Conservation (phyloP, 176 grass and related monocot genomes). For the Carex myosuroides region DNA sequence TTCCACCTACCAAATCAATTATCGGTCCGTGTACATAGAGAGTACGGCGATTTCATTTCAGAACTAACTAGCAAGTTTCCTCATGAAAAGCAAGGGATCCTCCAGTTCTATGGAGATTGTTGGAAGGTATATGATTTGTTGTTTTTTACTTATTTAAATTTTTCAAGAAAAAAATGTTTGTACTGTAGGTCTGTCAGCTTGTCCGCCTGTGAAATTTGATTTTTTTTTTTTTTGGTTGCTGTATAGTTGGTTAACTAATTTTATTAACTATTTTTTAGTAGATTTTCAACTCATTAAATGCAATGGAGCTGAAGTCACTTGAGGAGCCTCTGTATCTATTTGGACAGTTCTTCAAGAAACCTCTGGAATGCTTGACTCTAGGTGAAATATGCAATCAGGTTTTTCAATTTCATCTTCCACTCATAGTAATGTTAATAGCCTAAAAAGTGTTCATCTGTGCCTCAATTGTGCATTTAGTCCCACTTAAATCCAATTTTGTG, state of each 20-base stretch:
- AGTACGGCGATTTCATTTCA: slow-evolving; percentile 52
- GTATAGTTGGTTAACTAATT: neutral
- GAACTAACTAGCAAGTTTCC: slow-evolving; percentile 75
- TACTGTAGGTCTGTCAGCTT: neutral
- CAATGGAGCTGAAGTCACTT: slow-evolving; percentile 82
- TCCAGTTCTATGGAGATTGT: slow-evolving; percentile 70
- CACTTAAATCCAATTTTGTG: neutral
- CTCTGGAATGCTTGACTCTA: slow-evolving; percentile 86
- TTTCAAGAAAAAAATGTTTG: neutral
- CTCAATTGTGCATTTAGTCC: neutral
- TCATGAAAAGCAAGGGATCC: slow-evolving; percentile 77
- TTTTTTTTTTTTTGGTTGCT: neutral
- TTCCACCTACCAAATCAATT: slow-evolving; percentile 75
- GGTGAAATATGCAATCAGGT: slow-evolving; percentile 27
- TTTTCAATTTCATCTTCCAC: slow-evolving; percentile 1
- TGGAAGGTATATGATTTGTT: slow-evolving; percentile 56
- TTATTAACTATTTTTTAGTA: slow-evolving; percentile 13
- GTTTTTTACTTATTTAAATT: neutral
- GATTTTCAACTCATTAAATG: slow-evolving; percentile 92
- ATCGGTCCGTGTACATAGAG: slow-evolving; percentile 68
- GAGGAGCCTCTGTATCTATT: slow-evolving; percentile 92
- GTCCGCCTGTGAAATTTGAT: neutral
- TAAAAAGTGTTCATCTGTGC: neutral
- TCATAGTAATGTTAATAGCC: neutral
- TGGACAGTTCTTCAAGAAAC: slow-evolving; percentile 91